Evolutionary conservation across 129 eudicot genomes (phyloP).

Genomic region (Saposhnikovia divaricata): DNA sequence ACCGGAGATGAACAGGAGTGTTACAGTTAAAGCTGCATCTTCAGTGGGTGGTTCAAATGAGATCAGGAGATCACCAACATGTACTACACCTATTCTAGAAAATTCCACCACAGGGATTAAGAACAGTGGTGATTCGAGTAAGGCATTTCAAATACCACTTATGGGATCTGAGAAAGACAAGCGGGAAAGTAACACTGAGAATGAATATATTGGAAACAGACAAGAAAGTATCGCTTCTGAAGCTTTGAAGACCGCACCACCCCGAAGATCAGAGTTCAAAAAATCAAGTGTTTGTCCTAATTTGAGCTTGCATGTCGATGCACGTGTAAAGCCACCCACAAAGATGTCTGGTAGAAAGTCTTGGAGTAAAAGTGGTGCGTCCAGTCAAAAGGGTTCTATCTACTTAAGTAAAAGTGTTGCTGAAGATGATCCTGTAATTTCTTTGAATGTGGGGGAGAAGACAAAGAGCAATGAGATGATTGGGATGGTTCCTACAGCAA

Average conservation of each 20-base stretch:
- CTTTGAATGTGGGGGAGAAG: slow-evolving; percentile 17
- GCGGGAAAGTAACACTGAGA: slow-evolving; percentile 13
- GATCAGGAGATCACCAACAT: slow-evolving; percentile 21
- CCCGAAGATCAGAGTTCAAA: slow-evolving; percentile 14
- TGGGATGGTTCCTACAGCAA: slow-evolving; percentile 17
- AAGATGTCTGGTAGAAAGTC: slow-evolving; percentile 32
- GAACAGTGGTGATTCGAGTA: slow-evolving; percentile 13
- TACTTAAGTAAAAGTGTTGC: slow-evolving; percentile 20
- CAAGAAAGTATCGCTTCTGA: slow-evolving; percentile 13
- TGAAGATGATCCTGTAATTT: slow-evolving; percentile 19
- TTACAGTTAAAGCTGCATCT: slow-evolving; percentile 12
- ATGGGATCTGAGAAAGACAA: slow-evolving; percentile 14
- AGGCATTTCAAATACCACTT: slow-evolving; percentile 14
- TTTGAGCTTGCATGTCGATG: slow-evolving; percentile 15
- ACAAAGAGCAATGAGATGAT: slow-evolving; percentile 14
- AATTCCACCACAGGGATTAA: slow-evolving; percentile 16
- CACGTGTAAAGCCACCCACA: slow-evolving; percentile 29
- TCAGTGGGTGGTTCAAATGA: slow-evolving; percentile 9
- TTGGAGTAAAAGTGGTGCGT: slow-evolving; percentile 29
- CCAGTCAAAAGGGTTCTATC: slow-evolving; percentile 46
- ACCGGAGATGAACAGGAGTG: slow-evolving; percentile 8
- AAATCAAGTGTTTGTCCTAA: slow-evolving; percentile 23
- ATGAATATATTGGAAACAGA: slow-evolving; percentile 17
- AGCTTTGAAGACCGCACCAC: slow-evolving; percentile 18
- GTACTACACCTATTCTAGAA: slow-evolving; percentile 13